phyloP scores from a whole-genome alignment of 352 stramenopile species.

The Phytopythium cucurbitacearum region DNA sequence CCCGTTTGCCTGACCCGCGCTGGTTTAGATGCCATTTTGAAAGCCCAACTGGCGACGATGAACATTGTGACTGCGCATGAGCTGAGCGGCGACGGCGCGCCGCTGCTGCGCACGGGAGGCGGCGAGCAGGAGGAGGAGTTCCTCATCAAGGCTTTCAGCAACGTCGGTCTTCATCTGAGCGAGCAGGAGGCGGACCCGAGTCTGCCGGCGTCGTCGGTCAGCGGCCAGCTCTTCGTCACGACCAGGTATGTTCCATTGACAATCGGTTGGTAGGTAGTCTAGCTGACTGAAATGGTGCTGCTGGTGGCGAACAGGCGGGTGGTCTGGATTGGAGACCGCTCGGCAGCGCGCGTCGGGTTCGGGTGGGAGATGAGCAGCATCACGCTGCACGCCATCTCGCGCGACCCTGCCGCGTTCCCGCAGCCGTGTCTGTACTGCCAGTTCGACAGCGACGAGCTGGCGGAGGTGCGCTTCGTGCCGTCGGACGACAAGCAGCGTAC shows the following conservation, averaged over 20 bases:
- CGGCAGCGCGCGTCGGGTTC: constrained; percentile 42
- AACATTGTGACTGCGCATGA: constrained; percentile 48
- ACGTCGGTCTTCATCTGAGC: constrained; percentile 39
- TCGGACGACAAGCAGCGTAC: constrained; percentile 55
- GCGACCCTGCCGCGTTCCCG: constrained; percentile 56
- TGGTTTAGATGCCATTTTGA: too few relatives aligned
- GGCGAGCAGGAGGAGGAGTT: constrained; percentile 53
- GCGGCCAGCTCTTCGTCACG: constrained; percentile 32
- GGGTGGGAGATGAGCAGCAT: constrained; percentile 70
- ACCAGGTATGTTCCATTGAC: constrained; percentile 18
- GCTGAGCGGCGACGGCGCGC: constrained; percentile 38
- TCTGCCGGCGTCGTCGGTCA: constrained; percentile 18
- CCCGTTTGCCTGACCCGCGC: too few relatives aligned
- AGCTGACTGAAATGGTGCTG: background rate
- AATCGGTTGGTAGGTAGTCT: background rate
- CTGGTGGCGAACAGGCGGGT: constrained; percentile 29
- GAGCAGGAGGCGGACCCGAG: constrained; percentile 10
- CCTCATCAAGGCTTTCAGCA: constrained; percentile 43
- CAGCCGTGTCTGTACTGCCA: constrained; percentile 80
- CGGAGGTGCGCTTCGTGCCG: constrained; percentile 75
- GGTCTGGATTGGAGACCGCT: constrained; percentile 49
- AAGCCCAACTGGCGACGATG: constrained; percentile 18
- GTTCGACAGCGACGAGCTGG: constrained; percentile 62
- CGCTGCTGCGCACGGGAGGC: constrained; percentile 42
- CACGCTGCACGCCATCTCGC: constrained; percentile 75